Conservation (phyloP, 2,329 filamentous ascomycete species). For the Pezicula radicicola region DNA sequence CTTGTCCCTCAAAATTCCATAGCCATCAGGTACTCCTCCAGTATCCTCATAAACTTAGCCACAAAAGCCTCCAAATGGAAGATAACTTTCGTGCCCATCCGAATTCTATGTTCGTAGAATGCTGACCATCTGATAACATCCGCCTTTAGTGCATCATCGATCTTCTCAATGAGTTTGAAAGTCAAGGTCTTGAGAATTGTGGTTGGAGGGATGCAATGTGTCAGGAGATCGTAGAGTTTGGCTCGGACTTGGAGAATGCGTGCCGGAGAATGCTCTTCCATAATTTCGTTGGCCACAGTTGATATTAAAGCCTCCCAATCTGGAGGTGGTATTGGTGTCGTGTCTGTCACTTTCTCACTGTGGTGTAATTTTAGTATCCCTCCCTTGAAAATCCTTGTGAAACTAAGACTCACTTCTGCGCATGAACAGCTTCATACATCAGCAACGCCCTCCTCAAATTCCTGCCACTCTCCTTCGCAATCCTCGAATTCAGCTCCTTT, state of each 20-base stretch:
- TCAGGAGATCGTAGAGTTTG: slow-evolving; percentile 95
- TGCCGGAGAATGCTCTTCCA: slow-evolving; percentile 87
- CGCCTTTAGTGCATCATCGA: slow-evolving; percentile 85
- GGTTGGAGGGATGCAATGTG: slow-evolving; percentile 94
- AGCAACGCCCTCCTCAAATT: slow-evolving; percentile 87
- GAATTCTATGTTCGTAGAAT: slow-evolving; percentile 95
- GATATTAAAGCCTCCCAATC: slow-evolving; percentile 94
- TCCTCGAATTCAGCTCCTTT: slow-evolving; percentile 73
- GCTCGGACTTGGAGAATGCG: slow-evolving; percentile 84
- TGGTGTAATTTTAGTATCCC: slow-evolving; percentile 26
- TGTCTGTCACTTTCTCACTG: slow-evolving; percentile 87
- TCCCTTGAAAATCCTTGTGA: not conserved
- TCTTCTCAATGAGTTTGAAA: slow-evolving; percentile 83
- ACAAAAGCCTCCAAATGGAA: slow-evolving; percentile 99
- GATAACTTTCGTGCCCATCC: slow-evolving; percentile 90
- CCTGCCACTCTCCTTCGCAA: slow-evolving; percentile 85
- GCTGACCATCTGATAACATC: slow-evolving; percentile 95
- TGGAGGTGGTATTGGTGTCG: slow-evolving; percentile 85
- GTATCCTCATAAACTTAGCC: slow-evolving; percentile 95
- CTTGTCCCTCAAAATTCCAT: slow-evolving; percentile 59
- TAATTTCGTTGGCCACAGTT: slow-evolving; percentile 88
- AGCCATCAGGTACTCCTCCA: slow-evolving; percentile 88
- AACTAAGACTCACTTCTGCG: slow-evolving; percentile 73
- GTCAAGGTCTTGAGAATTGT: slow-evolving; percentile 93
- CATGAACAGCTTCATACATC: slow-evolving; percentile 97